Conservation (phyloP, 1,139 yeast species). For the Lodderomyces pseudojiufengensis region DNA sequence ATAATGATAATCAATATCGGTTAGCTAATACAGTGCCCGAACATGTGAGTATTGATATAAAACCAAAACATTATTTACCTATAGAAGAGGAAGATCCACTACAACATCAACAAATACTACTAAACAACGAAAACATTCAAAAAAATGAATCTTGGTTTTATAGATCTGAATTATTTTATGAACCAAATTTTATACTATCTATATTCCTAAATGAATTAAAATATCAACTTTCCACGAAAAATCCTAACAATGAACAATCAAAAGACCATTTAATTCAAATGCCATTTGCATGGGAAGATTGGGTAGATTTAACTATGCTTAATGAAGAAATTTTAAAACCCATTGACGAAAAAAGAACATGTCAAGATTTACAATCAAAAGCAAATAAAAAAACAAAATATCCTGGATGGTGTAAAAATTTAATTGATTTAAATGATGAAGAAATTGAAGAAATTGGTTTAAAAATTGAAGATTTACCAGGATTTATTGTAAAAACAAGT, state of each 20-base stretch:
- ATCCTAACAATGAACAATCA: conserved; percentile 17
- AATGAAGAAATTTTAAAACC: conserved; percentile 41
- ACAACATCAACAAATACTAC: conserved; percentile 6
- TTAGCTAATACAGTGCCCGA: conserved; percentile 24
- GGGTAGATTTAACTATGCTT: conserved; percentile 28
- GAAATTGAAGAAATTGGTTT: conserved; percentile 13
- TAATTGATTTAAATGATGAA: conserved; percentile 14
- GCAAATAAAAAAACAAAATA: conserved; percentile 25
- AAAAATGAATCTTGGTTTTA: conserved; percentile 16
- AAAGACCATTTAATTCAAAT: conserved; percentile 19
- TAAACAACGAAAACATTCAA: conserved; percentile 9
- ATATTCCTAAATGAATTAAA: conserved; percentile 21
- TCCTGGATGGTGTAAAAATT: conserved; percentile 18
- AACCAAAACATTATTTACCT: conserved; percentile 20
- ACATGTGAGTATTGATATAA: conserved; percentile 19
- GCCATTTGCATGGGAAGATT: conserved; percentile 39
- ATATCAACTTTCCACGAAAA: conserved; percentile 14
- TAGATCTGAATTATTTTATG: conserved; percentile 19
- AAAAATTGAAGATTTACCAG: conserved; percentile 28
- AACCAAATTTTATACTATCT: conserved; percentile 25
- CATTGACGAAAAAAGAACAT: conserved; percentile 32
- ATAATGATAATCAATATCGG: conserved; percentile 26
- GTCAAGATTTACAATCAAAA: conserved; percentile 25
- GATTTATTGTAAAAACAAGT: conserved; percentile 37
- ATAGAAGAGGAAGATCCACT: background rate